Percentiles rank a stretch among this genome's conserved stretches.
phyloP scores from a whole-genome alignment of 1,139 yeast genomes.

The Nakaseomyces sp. region DNA sequence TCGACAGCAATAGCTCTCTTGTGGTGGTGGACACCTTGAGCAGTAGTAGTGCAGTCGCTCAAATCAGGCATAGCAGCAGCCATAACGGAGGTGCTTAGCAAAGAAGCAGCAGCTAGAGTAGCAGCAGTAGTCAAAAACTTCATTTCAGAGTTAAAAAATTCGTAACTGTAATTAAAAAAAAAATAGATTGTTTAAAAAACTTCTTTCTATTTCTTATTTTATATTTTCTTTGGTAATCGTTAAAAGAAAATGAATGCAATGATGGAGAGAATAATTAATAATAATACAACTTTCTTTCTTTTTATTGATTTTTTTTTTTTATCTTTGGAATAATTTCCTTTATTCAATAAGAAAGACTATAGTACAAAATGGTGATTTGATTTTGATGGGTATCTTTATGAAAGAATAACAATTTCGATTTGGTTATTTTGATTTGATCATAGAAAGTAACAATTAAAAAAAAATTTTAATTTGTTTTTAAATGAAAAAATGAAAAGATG shows the following conservation, averaged over 20 bases:
- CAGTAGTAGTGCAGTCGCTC: constrained; percentile 18
- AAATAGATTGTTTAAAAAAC: neutral
- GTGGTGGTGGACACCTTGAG: constrained; percentile 44
- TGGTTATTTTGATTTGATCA: no score
- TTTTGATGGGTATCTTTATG: neutral
- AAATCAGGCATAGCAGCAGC: constrained; percentile 24
- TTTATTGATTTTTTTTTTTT: no score
- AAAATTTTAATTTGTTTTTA: neutral
- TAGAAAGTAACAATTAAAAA: no score
- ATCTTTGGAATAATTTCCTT: no score
- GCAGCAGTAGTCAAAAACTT: constrained; percentile 30
- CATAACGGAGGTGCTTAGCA: constrained; percentile 12
- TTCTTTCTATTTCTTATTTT: no score
- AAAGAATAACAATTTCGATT: neutral
- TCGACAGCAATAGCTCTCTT: constrained; percentile 75
- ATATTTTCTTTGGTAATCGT: neutral
- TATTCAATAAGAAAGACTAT: neutral
- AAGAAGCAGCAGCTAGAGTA: constrained; percentile 15
- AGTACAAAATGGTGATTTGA: no score
- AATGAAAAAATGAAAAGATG: neutral
- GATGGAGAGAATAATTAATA: neutral
- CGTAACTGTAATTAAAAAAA: neutral
- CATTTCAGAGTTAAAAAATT: constrained; percentile 22
- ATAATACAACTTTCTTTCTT: neutral
- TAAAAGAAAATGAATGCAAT: neutral